phyloP scores from a whole-genome alignment of 1,284 basidiomycete species.

The Salmacisia buchloeana region DNA sequence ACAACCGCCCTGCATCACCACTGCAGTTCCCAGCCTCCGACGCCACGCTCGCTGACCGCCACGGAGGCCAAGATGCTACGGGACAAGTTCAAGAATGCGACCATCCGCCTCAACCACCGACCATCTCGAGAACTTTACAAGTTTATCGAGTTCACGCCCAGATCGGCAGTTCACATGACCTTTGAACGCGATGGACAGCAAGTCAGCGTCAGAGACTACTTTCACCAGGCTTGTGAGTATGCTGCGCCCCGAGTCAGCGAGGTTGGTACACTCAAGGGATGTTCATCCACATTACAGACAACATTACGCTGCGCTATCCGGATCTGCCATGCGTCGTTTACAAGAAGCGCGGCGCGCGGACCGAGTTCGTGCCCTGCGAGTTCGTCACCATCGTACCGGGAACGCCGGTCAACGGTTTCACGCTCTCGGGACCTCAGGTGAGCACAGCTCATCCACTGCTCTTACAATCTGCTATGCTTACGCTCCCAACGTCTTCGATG shows the following conservation, averaged over 20 bases:
- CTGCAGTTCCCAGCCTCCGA: not conserved
- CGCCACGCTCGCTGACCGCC: conserved; percentile 6
- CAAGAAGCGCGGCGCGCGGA: conserved; percentile 10
- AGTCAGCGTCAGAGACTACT: not conserved
- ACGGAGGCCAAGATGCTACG: conserved; percentile 28
- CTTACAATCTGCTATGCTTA: not conserved
- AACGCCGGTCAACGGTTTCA: conserved; percentile 17
- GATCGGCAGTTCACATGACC: not conserved
- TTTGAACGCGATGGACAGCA: conserved; percentile 1
- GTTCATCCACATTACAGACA: conserved; percentile 11
- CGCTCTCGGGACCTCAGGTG: conserved; percentile 15
- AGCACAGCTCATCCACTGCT: conserved; percentile 18
- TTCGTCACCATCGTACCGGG: conserved; percentile 22
- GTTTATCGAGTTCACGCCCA: conserved; percentile 11
- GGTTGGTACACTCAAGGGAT: not conserved
- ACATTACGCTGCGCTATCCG: conserved; percentile 22
- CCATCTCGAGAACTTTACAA: conserved; percentile 24
- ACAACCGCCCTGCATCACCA: not conserved
- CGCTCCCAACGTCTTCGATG: not conserved
- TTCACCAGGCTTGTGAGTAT: conserved; percentile 16
- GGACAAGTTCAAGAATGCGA: conserved; percentile 20
- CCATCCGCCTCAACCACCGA: conserved; percentile 29
- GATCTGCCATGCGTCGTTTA: conserved; percentile 28
- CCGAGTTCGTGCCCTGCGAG: conserved; percentile 29
- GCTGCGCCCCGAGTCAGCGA: not conserved